Conservation (phyloP, 2,329 filamentous ascomycete genomes). For the Fusarium sambucinum region DNA sequence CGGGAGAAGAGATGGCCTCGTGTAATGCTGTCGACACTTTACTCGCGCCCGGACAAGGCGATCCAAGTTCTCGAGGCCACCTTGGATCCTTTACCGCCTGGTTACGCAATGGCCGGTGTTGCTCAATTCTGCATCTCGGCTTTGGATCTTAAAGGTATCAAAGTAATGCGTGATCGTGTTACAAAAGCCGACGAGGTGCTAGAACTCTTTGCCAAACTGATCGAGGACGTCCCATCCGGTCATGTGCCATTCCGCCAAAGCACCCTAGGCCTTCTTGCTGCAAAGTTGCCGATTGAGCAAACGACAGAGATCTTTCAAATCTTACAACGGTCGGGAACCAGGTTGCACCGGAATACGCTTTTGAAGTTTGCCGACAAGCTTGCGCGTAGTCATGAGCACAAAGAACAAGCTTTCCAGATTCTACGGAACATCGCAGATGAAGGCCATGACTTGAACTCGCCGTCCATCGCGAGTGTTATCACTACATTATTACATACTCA, state of each 20-base stretch:
- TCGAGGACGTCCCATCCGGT: constrained; percentile 48
- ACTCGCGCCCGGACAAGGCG: constrained; percentile 50
- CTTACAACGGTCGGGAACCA: constrained; percentile 48
- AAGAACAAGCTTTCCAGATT: constrained; percentile 60
- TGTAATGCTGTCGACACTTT: constrained; percentile 54
- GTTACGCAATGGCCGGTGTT: constrained; percentile 55
- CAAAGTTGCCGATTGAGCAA: constrained; percentile 49
- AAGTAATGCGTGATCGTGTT: constrained; percentile 37
- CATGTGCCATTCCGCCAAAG: constrained; percentile 55
- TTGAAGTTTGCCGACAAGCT: constrained; percentile 63
- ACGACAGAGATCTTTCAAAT: constrained; percentile 53
- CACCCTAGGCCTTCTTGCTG: constrained; percentile 52
- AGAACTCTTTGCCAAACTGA: constrained; percentile 46
- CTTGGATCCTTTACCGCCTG: constrained; percentile 52
- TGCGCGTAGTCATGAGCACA: constrained; percentile 55
- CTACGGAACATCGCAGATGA: constrained; percentile 52
- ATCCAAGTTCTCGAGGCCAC: constrained; percentile 54
- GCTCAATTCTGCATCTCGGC: constrained; percentile 50
- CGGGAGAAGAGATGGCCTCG: constrained; percentile 50
- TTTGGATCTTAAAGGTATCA: constrained; percentile 35
- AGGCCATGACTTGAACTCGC: constrained; percentile 60
- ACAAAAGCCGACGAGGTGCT: constrained; percentile 50
- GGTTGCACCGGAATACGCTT: constrained; percentile 58
- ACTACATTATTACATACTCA: constrained; percentile 66
- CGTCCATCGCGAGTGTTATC: constrained; percentile 65